Evolutionary conservation across 495 filamentous ascomycete species (phyloP).

Genomic region (Podospora appendiculata): DNA sequence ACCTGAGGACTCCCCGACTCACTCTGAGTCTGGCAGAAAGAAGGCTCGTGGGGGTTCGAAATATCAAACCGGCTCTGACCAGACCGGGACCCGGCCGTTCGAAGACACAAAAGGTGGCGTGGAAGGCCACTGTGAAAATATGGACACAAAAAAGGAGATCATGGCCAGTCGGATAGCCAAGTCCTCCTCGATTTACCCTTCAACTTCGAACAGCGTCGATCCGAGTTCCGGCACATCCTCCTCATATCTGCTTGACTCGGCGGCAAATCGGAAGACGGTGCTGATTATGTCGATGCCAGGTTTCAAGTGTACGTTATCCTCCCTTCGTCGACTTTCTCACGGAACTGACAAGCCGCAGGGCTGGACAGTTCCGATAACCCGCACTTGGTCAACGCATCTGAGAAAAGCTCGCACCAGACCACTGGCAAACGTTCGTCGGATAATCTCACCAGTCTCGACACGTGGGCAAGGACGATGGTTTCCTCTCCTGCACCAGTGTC

Average conservation of each 20-base stretch:
- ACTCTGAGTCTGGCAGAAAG: slow-evolving; percentile 5
- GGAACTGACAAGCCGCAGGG: slow-evolving; percentile 1
- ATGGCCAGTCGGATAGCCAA: slow-evolving; percentile 1
- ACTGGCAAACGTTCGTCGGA: slow-evolving; percentile 1
- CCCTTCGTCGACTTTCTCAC: background rate
- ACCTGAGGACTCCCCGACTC: slow-evolving; percentile 6
- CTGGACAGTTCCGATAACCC: slow-evolving; percentile 7
- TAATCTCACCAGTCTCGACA: background rate
- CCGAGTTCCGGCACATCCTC: slow-evolving; percentile 8
- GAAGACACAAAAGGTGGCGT: background rate
- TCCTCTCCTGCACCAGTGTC: slow-evolving; percentile 2
- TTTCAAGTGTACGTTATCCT: slow-evolving; percentile 9
- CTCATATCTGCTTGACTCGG: slow-evolving; percentile 1
- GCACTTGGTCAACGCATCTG: background rate
- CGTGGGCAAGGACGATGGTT: background rate
- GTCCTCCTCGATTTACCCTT: slow-evolving; percentile 20
- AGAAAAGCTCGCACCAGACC: slow-evolving; percentile 7
- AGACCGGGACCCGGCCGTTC: background rate
- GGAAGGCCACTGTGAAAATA: background rate
- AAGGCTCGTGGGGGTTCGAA: background rate
- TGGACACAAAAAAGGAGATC: background rate
- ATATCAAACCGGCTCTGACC: background rate
- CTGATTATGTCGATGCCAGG: background rate
- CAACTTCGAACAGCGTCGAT: slow-evolving; percentile 5
- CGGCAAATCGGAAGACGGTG: background rate